Conservation (phyloP, 257 asterid genomes). For the Gentiana straminea region DNA sequence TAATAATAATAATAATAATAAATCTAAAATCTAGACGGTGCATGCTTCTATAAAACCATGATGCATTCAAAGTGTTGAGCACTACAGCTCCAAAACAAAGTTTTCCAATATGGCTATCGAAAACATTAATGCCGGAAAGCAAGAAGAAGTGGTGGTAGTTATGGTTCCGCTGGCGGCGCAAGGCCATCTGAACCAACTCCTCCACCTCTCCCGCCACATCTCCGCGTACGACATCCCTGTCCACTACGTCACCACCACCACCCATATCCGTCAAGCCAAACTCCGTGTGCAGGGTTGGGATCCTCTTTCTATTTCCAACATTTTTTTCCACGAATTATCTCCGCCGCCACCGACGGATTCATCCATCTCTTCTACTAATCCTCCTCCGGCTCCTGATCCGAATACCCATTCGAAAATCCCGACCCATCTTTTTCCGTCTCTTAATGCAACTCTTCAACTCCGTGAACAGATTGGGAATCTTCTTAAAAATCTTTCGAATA, state of each 20-base stretch:
- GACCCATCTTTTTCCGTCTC: slow-evolving; percentile 2
- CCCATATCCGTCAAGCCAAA: slow-evolving; percentile 46
- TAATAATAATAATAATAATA: too few species aligned
- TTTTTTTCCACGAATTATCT: slow-evolving; percentile 30
- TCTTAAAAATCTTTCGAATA: neutral
- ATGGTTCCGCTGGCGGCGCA: slow-evolving; percentile 57
- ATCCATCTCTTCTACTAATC: slow-evolving; percentile 1
- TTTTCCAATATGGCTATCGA: too few species aligned
- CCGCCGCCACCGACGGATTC: too few species aligned
- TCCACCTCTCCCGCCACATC: slow-evolving; percentile 53
- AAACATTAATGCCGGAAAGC: neutral
- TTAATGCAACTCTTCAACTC: neutral
- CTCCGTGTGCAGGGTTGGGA: slow-evolving; percentile 38
- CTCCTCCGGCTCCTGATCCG: slow-evolving; percentile 10
- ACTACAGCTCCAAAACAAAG: too few species aligned
- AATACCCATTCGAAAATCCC: slow-evolving; percentile 8
- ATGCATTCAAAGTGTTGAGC: too few species aligned
- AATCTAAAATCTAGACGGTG: too few species aligned
- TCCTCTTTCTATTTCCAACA: slow-evolving; percentile 19
- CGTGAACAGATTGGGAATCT: slow-evolving; percentile 1
- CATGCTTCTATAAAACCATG: too few species aligned
- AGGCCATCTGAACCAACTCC: slow-evolving; percentile 72
- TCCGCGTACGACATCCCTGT: slow-evolving; percentile 27
- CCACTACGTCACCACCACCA: slow-evolving; percentile 40
- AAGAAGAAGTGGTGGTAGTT: slow-evolving; percentile 23